A percentile compares a stretch with the other conserved stretches of the same genome.
Evolutionary conservation across 345 rosid genomes (phyloP).

Genomic region (Hypericum androsaemum): DNA sequence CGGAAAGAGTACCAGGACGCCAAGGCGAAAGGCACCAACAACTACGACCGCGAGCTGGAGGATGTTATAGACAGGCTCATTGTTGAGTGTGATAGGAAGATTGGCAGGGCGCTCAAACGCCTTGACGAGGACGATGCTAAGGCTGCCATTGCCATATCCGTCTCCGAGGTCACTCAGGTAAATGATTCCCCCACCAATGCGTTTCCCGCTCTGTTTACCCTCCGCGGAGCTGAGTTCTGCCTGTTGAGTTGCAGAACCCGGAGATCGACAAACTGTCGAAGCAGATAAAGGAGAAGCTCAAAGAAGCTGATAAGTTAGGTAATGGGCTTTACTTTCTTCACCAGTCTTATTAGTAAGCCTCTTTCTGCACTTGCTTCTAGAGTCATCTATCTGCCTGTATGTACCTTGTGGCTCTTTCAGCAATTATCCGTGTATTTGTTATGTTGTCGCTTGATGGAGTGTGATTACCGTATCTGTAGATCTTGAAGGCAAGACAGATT

Average conservation of each 20-base stretch:
- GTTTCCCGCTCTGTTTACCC: too few species aligned
- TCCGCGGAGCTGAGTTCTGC: neutral
- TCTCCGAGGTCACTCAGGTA: constrained; percentile 96
- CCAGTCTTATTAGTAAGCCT: too few species aligned
- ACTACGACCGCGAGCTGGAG: constrained; percentile 89
- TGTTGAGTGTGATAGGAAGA: constrained; percentile 95
- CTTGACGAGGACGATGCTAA: constrained; percentile 98
- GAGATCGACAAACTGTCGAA: constrained; percentile 75
- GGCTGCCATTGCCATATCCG: constrained; percentile 98
- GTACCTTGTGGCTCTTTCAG: too few species aligned
- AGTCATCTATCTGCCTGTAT: too few species aligned
- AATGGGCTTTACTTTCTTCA: constrained; percentile 1
- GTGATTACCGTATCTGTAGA: constrained; percentile 30
- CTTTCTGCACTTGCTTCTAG: too few species aligned
- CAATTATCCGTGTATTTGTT: too few species aligned
- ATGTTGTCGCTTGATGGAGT: neutral
- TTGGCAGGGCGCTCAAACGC: constrained; percentile 90
- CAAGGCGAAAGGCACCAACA: constrained; percentile 66
- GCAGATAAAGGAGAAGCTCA: constrained; percentile 84
- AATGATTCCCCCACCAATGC: neutral
- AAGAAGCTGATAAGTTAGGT: constrained; percentile 89
- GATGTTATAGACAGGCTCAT: constrained; percentile 92
- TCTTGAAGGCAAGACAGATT: constrained; percentile 89
- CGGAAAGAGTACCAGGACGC: constrained; percentile 99
- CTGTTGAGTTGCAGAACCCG: constrained; percentile 41